These are phyloP conservation scores for Globisporangium apiculatum DNA, from an alignment of 352 stramenopile species.

Conservation along the genomic window DNA sequence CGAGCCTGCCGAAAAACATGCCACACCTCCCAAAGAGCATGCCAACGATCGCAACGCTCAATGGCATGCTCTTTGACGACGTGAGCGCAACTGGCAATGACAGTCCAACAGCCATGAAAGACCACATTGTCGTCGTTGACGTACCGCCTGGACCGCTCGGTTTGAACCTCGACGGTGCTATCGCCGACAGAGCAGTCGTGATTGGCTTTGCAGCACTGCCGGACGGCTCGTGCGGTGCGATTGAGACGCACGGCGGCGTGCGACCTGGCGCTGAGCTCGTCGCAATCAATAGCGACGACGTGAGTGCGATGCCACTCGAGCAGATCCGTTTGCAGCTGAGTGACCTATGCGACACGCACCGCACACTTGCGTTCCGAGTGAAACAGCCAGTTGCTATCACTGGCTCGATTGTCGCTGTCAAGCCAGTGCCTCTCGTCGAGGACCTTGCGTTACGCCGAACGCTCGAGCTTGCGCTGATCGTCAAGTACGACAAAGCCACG, in stretches of 20 bases:
- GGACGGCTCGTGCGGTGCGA: constrained; percentile 32
- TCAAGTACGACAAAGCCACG: constrained; percentile 42
- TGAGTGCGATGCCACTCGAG: constrained; percentile 29
- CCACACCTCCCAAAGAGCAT: constrained; percentile 3
- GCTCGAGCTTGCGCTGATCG: constrained; percentile 48
- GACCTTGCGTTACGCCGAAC: constrained; percentile 43
- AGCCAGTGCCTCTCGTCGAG: constrained; percentile 29
- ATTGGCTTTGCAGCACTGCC: constrained; percentile 52
- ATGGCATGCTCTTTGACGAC: constrained; percentile 13
- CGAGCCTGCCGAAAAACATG: constrained; percentile 4
- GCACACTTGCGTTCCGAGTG: constrained; percentile 39
- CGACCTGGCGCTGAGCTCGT: constrained; percentile 38
- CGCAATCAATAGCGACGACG: constrained; percentile 55
- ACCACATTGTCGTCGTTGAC: constrained; percentile 34
- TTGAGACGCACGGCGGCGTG: constrained; percentile 40
- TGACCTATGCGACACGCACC: constrained; percentile 20
- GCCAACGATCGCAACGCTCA: constrained; percentile 5
- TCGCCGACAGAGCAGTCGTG: constrained; percentile 35
- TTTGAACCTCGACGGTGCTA: constrained; percentile 37
- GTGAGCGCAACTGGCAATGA: neutral
- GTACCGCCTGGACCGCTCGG: constrained; percentile 47
- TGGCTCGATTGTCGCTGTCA: neutral
- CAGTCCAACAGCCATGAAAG: too few relatives aligned
- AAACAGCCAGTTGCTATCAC: constrained; percentile 5
- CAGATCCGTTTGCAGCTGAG: constrained; percentile 38